phyloP scores from a whole-genome alignment of 257 asterid genomes.

The Ilex asprella region DNA sequence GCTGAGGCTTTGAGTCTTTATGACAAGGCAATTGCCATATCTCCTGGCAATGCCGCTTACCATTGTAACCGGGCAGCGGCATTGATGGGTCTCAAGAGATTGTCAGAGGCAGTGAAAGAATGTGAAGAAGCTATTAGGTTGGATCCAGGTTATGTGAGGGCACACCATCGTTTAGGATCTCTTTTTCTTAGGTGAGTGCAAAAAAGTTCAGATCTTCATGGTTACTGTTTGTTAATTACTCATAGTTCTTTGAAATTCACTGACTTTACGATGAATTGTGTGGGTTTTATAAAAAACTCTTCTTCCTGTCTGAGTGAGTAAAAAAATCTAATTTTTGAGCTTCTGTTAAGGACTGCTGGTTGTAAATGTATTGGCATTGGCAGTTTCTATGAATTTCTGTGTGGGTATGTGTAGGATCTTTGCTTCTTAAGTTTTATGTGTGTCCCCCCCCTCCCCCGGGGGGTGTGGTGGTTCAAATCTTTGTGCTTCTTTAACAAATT shows the following conservation, averaged over 20 bases:
- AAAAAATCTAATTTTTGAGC: too few relatives aligned
- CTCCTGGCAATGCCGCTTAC: slow-evolving; percentile 61
- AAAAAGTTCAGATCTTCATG: slow-evolving; percentile 18
- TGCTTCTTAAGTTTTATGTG: slow-evolving; percentile 5
- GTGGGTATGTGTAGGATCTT: too few relatives aligned
- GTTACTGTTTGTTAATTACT: too few relatives aligned
- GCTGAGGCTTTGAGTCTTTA: slow-evolving; percentile 60
- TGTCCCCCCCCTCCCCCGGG: too few relatives aligned
- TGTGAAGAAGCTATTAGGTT: slow-evolving; percentile 81
- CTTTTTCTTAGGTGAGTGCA: slow-evolving; percentile 69
- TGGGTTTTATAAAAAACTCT: too few relatives aligned
- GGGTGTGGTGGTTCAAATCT: neutral
- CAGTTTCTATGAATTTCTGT: too few relatives aligned
- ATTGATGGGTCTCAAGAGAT: slow-evolving; percentile 55
- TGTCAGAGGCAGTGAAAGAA: slow-evolving; percentile 64
- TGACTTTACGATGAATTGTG: too few relatives aligned
- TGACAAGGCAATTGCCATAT: slow-evolving; percentile 67
- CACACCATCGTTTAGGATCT: slow-evolving; percentile 87
- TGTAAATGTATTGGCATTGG: too few relatives aligned
- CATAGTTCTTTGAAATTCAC: too few relatives aligned
- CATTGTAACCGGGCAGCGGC: slow-evolving; percentile 83
- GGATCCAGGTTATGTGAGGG: slow-evolving; percentile 80
- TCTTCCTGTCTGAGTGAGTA: too few relatives aligned
- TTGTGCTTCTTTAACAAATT: neutral
- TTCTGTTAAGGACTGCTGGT: too few relatives aligned